Evolutionary conservation across 352 stramenopile species (phyloP).

Genomic region (Globisporangium sylvaticum): DNA sequence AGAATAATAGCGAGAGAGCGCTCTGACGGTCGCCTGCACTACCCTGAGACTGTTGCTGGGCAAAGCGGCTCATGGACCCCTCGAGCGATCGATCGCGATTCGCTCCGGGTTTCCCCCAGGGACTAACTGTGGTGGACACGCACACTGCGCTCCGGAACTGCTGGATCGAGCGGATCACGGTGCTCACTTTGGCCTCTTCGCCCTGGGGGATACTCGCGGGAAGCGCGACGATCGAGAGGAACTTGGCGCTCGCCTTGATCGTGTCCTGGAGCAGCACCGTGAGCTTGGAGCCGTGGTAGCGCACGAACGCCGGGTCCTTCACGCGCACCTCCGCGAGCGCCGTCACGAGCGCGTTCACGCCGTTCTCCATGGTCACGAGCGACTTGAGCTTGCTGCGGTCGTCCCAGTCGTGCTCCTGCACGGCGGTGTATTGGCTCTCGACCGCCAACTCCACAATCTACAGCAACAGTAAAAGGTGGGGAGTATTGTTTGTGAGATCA

Average conservation of each 20-base stretch:
- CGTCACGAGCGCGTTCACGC: constrained; percentile 46
- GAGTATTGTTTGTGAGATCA: too few relatives aligned
- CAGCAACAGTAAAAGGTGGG: too few relatives aligned
- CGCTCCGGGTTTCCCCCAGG: constrained; percentile 10
- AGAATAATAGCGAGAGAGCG: constrained; percentile 28
- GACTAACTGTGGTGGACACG: constrained; percentile 3
- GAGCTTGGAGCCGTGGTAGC: constrained; percentile 78
- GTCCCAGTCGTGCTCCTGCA: constrained; percentile 13
- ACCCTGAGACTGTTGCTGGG: constrained; percentile 21
- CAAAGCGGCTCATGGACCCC: constrained; percentile 62
- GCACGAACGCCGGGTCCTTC: constrained; percentile 50
- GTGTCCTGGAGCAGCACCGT: constrained; percentile 77
- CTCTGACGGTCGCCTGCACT: constrained; percentile 3
- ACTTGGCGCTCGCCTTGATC: constrained; percentile 55
- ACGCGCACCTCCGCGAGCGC: constrained; percentile 52
- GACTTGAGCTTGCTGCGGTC: constrained; percentile 37
- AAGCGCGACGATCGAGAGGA: constrained; percentile 39
- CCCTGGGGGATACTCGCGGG: constrained; percentile 17
- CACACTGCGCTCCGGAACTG: constrained; percentile 40
- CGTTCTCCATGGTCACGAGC: constrained; percentile 57
- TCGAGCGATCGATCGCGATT: constrained; percentile 49
- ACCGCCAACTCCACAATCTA: constrained; percentile 57
- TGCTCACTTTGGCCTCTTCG: constrained; percentile 14
- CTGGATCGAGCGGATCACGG: constrained; percentile 40
- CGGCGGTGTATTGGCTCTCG: constrained; percentile 24